Evolutionary conservation across 768 basidiomycete genomes (phyloP).

Genomic region (Leccinum fibrillosum): DNA sequence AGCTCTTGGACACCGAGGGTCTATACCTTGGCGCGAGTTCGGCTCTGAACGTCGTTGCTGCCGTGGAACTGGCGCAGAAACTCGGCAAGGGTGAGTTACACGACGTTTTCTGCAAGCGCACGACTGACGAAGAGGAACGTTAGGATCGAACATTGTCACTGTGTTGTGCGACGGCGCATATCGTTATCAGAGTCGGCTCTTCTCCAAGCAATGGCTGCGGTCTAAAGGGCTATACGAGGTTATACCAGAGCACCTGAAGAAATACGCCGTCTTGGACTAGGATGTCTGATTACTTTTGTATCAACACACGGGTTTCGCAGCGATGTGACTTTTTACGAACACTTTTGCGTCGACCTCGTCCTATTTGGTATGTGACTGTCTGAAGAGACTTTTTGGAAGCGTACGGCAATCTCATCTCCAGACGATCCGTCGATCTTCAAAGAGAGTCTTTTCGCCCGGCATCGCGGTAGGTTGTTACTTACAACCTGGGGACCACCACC

Average conservation of each 20-base stretch:
- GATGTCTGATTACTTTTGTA: neutral
- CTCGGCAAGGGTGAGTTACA: slow-evolving; percentile 68
- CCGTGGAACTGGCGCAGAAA: slow-evolving; percentile 79
- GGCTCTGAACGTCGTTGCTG: slow-evolving; percentile 93
- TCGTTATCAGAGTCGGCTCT: slow-evolving; percentile 93
- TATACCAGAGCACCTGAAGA: slow-evolving; percentile 81
- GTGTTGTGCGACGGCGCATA: slow-evolving; percentile 95
- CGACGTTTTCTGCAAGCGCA: neutral
- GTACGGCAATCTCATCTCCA: neutral
- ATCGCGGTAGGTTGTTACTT: neutral
- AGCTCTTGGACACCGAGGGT: slow-evolving; percentile 88
- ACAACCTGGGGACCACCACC: neutral
- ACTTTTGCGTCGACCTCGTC: neutral
- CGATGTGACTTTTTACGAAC: fast-evolving
- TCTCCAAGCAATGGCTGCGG: slow-evolving; percentile 90
- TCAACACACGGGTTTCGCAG: neutral
- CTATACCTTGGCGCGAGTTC: slow-evolving; percentile 93
- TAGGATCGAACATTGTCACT: slow-evolving; percentile 83
- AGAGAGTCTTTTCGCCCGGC: neutral
- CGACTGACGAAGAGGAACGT: neutral
- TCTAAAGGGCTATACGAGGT: slow-evolving; percentile 72
- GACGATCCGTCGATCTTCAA: slow-evolving; percentile 1
- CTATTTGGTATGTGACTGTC: neutral
- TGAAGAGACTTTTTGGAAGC: neutral
- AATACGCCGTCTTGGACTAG: slow-evolving; percentile 85